Evolutionary conservation across 768 basidiomycete species (phyloP).

Genomic region (Podaxis sp.): DNA sequence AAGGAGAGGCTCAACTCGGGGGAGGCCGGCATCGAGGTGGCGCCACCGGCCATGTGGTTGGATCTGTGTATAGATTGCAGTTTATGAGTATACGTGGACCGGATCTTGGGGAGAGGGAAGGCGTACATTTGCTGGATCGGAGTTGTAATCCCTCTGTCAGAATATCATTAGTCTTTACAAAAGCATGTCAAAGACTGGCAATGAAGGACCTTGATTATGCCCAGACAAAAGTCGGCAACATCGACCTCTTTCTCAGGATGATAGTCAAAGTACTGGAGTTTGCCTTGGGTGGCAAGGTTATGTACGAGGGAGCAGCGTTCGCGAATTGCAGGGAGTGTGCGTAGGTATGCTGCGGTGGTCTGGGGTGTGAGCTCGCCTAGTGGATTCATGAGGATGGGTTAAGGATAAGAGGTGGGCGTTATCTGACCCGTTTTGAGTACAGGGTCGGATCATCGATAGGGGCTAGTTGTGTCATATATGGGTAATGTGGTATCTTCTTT

Average conservation of each 20-base stretch:
- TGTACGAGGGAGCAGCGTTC: constrained; percentile 81
- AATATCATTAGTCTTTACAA: constrained; percentile 8
- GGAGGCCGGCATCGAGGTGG: constrained; percentile 69
- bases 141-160: constrained; percentile 12
- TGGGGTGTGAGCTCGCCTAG: constrained; percentile 5
- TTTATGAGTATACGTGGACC: neutral
- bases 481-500: neutral
- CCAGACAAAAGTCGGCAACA: constrained; percentile 72
- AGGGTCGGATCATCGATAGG: neutral
- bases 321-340: constrained; percentile 86
- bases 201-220: constrained; percentile 66
- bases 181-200: neutral
- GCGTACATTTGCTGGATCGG: constrained; percentile 43
- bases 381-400: constrained; percentile 10
- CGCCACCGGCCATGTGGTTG: constrained; percentile 90
- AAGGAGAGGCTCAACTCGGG: constrained; percentile 53
- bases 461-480: neutral
- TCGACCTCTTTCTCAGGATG: constrained; percentile 71
- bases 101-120: neutral
- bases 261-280: constrained; percentile 85
- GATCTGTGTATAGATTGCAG: constrained; percentile 48
- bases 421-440: neutral
- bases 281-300: constrained; percentile 69
- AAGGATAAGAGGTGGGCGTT: neutral
- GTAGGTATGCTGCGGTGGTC: constrained; percentile 63